phyloP scores from a whole-genome alignment of 2,329 filamentous ascomycete species.

The Monosporascus sp. region DNA sequence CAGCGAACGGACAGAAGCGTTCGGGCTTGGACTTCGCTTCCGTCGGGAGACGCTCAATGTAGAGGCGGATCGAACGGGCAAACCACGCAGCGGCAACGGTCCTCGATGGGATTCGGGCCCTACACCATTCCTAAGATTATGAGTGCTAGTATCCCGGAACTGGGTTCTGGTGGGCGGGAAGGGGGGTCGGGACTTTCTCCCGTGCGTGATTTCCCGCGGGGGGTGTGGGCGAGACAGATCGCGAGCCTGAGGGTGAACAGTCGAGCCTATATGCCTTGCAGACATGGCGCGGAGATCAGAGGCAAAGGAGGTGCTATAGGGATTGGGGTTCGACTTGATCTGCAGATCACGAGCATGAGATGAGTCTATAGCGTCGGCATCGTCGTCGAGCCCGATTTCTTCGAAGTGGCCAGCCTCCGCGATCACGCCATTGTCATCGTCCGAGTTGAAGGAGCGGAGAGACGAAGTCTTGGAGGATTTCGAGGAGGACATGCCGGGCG shows the following conservation, averaged over 20 bases:
- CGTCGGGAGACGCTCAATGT: constrained; percentile 35
- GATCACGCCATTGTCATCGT: constrained; percentile 65
- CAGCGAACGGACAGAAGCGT: constrained; percentile 31
- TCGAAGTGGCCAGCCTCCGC: constrained; percentile 82
- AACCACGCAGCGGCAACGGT: constrained; percentile 27
- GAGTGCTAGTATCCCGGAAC: constrained; percentile 40
- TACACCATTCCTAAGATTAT: constrained; percentile 28
- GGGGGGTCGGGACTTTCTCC: constrained; percentile 34
- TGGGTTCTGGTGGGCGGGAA: constrained; percentile 43
- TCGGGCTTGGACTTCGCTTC: constrained; percentile 49
- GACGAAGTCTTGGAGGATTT: constrained; percentile 91
- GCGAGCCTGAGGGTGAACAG: constrained; percentile 23
- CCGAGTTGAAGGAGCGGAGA: constrained; percentile 70
- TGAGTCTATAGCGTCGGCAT: constrained; percentile 38
- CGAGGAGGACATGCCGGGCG: constrained; percentile 72
- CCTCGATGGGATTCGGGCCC: constrained; percentile 24
- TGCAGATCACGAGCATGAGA: constrained; percentile 30
- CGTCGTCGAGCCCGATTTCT: constrained; percentile 82
- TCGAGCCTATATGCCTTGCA: constrained; percentile 22
- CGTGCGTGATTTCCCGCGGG: constrained; percentile 27
- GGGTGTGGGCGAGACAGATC: constrained; percentile 23
- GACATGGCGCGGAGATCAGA: constrained; percentile 36
- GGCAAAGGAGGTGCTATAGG: constrained; percentile 45
- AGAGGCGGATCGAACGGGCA: constrained; percentile 34
- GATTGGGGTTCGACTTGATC: constrained; percentile 36